Conservation (phyloP, 371 early-diverging fungal genomes). For the Massospora cicadina region DNA sequence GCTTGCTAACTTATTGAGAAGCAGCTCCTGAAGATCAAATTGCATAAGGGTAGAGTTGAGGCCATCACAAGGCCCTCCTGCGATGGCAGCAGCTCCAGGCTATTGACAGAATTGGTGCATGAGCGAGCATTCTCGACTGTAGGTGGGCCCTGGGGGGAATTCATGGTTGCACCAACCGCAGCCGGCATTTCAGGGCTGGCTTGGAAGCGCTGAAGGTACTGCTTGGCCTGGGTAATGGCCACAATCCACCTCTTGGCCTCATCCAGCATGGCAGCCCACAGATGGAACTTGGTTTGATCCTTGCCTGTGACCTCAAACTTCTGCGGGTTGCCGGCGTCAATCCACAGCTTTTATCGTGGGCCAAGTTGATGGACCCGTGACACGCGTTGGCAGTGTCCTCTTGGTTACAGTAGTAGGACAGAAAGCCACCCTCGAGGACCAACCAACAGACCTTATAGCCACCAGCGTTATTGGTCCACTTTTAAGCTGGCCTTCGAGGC, state of each 20-base stretch:
- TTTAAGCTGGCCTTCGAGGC: constrained; percentile 37
- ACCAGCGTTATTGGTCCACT: constrained; percentile 70
- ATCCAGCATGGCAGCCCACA: constrained; percentile 37
- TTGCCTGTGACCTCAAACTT: constrained; percentile 58
- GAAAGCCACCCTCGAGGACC: constrained; percentile 47
- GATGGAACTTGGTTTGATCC: constrained; percentile 43
- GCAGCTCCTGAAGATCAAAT: constrained; percentile 7
- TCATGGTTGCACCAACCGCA: constrained; percentile 12
- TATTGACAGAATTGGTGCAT: constrained; percentile 6
- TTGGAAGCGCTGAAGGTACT: not conserved
- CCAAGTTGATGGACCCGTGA: constrained; percentile 52
- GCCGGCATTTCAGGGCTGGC: constrained; percentile 8
- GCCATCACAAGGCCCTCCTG: constrained; percentile 2
- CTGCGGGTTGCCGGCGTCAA: constrained; percentile 37
- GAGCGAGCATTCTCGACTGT: constrained; percentile 1
- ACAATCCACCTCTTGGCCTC: constrained; percentile 66
- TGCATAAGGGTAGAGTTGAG: constrained; percentile 1
- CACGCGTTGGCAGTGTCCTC: constrained; percentile 51
- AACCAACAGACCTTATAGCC: constrained; percentile 70
- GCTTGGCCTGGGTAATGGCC: constrained; percentile 40
- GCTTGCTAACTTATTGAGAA: not conserved
- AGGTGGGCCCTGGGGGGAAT: not conserved
- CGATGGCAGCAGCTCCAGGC: constrained; percentile 1
- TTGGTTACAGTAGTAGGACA: constrained; percentile 59
- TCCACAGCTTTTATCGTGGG: constrained; percentile 37